Percentiles rank a stretch among this genome's conserved stretches.
Conservation (phyloP, 2,329 filamentous ascomycete species). For the Aspergillus fijiensis region DNA sequence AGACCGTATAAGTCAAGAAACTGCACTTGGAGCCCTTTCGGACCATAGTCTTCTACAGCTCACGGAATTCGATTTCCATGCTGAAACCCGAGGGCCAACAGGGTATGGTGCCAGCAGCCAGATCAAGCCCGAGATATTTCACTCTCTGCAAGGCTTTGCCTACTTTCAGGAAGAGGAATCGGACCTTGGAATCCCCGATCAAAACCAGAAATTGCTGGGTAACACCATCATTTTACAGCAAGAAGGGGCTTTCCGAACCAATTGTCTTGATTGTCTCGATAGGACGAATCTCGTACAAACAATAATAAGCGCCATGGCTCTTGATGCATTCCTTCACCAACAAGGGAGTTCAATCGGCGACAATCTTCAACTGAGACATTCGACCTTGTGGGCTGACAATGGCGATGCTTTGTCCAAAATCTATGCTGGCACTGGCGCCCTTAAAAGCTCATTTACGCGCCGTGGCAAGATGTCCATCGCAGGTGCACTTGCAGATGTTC, state of each 20-base stretch:
- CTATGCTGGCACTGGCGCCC: slow-evolving; percentile 90
- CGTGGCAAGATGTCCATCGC: slow-evolving; percentile 94
- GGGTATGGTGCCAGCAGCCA: slow-evolving; percentile 89
- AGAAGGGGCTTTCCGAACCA: slow-evolving; percentile 92
- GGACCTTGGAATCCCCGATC: slow-evolving; percentile 40
- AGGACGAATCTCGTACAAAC: slow-evolving; percentile 95
- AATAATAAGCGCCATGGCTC: slow-evolving; percentile 88
- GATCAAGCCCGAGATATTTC: slow-evolving; percentile 74
- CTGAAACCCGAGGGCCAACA: slow-evolving; percentile 79
- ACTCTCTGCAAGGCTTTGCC: slow-evolving; percentile 83
- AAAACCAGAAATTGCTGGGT: slow-evolving; percentile 43
- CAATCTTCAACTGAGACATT: slow-evolving; percentile 91
- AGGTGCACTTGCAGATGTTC: slow-evolving; percentile 88
- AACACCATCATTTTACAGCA: slow-evolving; percentile 75
- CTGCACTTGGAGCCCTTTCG: slow-evolving; percentile 52
- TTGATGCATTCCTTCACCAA: slow-evolving; percentile 79
- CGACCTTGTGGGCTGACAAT: slow-evolving; percentile 94
- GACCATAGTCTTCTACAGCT: slow-evolving; percentile 75
- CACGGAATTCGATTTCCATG: slow-evolving; percentile 95
- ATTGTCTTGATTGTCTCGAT: slow-evolving; percentile 94
- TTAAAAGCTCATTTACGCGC: slow-evolving; percentile 93
- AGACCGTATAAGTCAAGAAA: slow-evolving; percentile 65
- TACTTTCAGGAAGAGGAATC: slow-evolving; percentile 82
- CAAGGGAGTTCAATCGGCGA: slow-evolving; percentile 66
- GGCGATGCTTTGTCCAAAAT: slow-evolving; percentile 92